Percentiles rank a stretch among this genome's conserved stretches.
Conservation (phyloP, 768 basidiomycete species). For the Collybiopsis confluens region DNA sequence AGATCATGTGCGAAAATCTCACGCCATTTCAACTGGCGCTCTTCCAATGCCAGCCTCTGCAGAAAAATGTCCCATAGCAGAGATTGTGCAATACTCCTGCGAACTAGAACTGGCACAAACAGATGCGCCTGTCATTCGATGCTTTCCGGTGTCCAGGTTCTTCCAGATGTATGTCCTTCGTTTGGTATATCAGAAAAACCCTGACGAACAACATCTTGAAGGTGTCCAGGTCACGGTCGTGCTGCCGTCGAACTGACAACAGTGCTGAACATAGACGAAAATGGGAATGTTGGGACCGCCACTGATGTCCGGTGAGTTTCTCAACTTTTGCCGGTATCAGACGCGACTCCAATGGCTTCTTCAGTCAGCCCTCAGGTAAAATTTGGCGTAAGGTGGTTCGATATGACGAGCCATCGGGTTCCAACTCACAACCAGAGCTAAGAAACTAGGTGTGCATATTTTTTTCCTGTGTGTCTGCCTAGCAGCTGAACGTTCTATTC, state of each 20-base stretch:
- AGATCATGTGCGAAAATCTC: not conserved
- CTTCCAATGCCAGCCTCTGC: not conserved
- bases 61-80: conserved; percentile 54
- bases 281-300: conserved; percentile 51
- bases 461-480: not conserved
- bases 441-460: not conserved
- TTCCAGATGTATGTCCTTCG: conserved; percentile 57
- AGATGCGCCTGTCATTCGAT: conserved; percentile 36
- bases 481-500: not conserved
- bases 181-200: not conserved
- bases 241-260: conserved; percentile 72
- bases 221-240: conserved; percentile 59
- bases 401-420: not conserved
- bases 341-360: not conserved
- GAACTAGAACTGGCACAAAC: conserved; percentile 26
- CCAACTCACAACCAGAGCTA: not conserved
- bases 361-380: conserved; percentile 27
- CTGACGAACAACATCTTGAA: conserved; percentile 20
- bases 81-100: conserved; percentile 73
- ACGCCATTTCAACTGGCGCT: not conserved
- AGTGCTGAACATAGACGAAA: conserved; percentile 41
- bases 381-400: conserved; percentile 25
- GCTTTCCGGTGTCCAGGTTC: conserved; percentile 72
- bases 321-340: not conserved
- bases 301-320: conserved; percentile 33